Evolutionary conservation across 1,284 basidiomycete genomes (phyloP).

Genomic region (Ustilago crameri): DNA sequence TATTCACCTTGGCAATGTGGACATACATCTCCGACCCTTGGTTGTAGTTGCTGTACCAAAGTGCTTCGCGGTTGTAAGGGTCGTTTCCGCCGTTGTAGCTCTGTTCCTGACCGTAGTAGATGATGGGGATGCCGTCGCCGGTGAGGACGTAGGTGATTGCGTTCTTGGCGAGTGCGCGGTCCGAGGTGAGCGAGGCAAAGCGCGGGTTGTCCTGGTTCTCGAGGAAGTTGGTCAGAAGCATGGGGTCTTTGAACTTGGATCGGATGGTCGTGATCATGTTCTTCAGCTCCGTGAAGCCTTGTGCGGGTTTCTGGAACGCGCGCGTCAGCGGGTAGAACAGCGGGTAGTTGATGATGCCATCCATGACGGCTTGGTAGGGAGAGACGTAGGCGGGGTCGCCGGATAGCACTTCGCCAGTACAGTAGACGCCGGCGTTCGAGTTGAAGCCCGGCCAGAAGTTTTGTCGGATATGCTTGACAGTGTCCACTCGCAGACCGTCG

Average conservation of each 20-base stretch:
- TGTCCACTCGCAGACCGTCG: slow-evolving; percentile 82
- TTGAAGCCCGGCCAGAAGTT: slow-evolving; percentile 80
- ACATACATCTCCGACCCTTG: slow-evolving; percentile 69
- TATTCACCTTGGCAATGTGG: slow-evolving; percentile 74
- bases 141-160: slow-evolving; percentile 70
- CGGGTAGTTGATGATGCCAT: slow-evolving; percentile 75
- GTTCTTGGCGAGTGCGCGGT: slow-evolving; percentile 68
- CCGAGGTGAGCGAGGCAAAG: slow-evolving; percentile 68
- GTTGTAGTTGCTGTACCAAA: slow-evolving; percentile 29
- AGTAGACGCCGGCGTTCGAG: slow-evolving; percentile 79
- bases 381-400: slow-evolving; percentile 72
- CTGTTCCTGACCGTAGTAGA: slow-evolving; percentile 74
- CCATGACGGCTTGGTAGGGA: slow-evolving; percentile 68
- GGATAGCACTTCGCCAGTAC: slow-evolving; percentile 82
- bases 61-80: slow-evolving; percentile 25
- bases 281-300: slow-evolving; percentile 57
- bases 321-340: slow-evolving; percentile 80
- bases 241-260: slow-evolving; percentile 69
- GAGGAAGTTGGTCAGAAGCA: slow-evolving; percentile 79
- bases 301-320: slow-evolving; percentile 71
- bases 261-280: slow-evolving; percentile 13
- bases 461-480: slow-evolving; percentile 74
- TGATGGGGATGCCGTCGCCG: slow-evolving; percentile 73
- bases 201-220: slow-evolving; percentile 85
- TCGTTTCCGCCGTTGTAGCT: slow-evolving; percentile 71